Evolutionary conservation across 176 grass and related monocot species (phyloP), one percentile per base, ranked within the genome.

Genomic region (Carex littledalei): DNA sequence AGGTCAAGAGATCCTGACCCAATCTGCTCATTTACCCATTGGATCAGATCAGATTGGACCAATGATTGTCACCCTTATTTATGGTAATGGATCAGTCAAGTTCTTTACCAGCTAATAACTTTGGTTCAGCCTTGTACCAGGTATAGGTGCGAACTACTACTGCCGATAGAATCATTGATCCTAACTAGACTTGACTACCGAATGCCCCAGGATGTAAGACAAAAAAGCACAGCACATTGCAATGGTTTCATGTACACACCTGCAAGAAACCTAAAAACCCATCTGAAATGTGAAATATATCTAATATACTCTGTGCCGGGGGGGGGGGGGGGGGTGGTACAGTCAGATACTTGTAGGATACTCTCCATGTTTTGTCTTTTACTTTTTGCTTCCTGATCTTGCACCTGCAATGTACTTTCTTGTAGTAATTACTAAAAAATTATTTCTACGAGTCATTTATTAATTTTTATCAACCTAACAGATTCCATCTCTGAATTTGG

Each of bases 391-490:
- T 41, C 35, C 35, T 71, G 8, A 43, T 71, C 18, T 56, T 78
- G 50, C 22, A 56, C 6, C 2, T 56, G 50, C 50, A 32, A 56
- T 55, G 49, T 55, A 54, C 20, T 54, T 26, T 3, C 21, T 3
- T 55, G 45, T 77, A 50, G 18, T 57, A 55, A 32, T 8, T 55
- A 77, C n/a, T 32, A 78, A 71, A 8, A 8, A 43, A 39, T 26
- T 18, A 18, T 22, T 56, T 21, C 20, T 11, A 26, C 8, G 1
- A 65, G n/a, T 6, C 31, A 49, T 50, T 65, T 82, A 24, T 79
- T 31, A 78, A 78, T 64, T 81, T 64, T 82, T 10, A 82, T 58
- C 8, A 11, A 82, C 34, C 56, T 82, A 24, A 82, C 34, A 82
- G 79, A 63, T 82, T 52, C 81, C 8, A 20, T n/a, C 29, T 49